These are phyloP conservation scores for Pichia deserticola DNA, from an alignment of 805 yeast species.

Conservation along the genomic window DNA sequence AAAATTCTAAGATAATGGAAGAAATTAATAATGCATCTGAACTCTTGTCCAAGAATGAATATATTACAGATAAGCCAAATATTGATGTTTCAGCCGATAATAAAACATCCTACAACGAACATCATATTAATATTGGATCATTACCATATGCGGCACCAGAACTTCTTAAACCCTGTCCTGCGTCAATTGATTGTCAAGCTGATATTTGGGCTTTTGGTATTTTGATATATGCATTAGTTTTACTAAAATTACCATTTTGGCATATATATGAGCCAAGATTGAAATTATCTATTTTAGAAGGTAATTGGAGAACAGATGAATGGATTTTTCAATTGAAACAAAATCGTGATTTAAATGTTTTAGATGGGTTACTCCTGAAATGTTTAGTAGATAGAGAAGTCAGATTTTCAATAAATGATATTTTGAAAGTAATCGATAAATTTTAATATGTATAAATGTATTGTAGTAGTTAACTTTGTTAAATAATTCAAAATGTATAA, in stretches of 20 bases:
- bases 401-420: conserved; percentile 5
- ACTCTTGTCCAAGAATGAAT: too few species aligned
- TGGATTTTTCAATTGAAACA: neutral
- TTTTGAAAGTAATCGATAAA: neutral
- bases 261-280: conserved; percentile 80
- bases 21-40: neutral
- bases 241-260: conserved; percentile 73
- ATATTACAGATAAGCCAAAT: too few species aligned
- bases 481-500: too few species aligned
- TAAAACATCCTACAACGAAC: neutral
- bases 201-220: conserved; percentile 94
- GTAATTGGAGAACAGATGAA: conserved; percentile 28
- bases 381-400: conserved; percentile 3
- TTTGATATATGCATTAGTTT: conserved; percentile 59
- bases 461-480: too few species aligned
- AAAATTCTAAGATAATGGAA: neutral
- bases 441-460: neutral
- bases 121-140: conserved; percentile 53
- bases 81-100: too few species aligned
- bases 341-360: neutral
- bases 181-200: conserved; percentile 53
- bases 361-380: neutral
- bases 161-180: conserved; percentile 54
- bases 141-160: conserved; percentile 93
- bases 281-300: conserved; percentile 62